A percentile compares a stretch with the other conserved stretches of the same genome.
Evolutionary conservation across 2,329 filamentous ascomycete species (phyloP).

Genomic region (Fusarium pilosicola): DNA sequence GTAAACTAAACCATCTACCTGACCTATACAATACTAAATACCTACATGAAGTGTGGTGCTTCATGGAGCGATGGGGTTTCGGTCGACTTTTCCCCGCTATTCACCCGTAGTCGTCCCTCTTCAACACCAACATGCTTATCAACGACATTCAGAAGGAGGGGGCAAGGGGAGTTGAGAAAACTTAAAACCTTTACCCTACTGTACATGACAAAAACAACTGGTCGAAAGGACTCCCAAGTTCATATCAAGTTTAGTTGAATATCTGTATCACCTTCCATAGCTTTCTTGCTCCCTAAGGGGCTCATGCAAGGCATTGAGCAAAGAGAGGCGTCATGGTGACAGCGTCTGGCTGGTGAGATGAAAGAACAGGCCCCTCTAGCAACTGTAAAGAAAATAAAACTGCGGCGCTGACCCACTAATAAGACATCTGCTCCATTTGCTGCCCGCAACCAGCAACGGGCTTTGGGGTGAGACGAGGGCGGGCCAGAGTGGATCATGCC

Average conservation of each 20-base stretch:
- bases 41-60: background rate
- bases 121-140: constrained; percentile 1
- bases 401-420: background rate
- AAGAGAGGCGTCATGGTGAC: constrained; percentile 37
- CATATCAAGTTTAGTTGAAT: background rate
- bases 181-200: background rate
- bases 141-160: constrained; percentile 12
- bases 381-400: background rate
- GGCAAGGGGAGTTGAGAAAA: background rate
- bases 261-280: background rate
- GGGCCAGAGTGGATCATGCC: constrained; percentile 11
- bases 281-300: background rate
- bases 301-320: constrained; percentile 17
- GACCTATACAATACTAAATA: background rate
- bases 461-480: constrained; percentile 10
- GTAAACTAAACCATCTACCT: background rate
- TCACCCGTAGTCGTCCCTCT: constrained; percentile 2
- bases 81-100: background rate
- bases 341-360: background rate
- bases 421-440: background rate
- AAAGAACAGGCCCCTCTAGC: background rate
- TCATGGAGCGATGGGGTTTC: background rate
- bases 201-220: background rate
- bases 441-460: constrained; percentile 18
- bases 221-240: background rate